Evolutionary conservation across 305 asterid species (phyloP).

Genomic region (Fraxinus ornus): DNA sequence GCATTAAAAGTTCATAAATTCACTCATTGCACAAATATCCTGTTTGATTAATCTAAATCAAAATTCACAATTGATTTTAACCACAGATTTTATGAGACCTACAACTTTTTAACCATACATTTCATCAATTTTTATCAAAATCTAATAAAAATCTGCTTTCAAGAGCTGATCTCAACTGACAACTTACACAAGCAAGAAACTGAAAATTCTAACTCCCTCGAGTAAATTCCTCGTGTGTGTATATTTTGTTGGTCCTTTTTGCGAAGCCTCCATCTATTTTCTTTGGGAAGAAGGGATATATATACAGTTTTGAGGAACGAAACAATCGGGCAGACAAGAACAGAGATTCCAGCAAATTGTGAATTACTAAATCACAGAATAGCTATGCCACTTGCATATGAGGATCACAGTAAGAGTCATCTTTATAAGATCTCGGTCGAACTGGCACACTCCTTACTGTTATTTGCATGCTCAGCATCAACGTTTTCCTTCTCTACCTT

Average conservation of each 20-base stretch:
- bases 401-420: not conserved
- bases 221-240: not conserved
- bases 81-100: too few relatives aligned
- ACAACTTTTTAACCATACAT: too few relatives aligned
- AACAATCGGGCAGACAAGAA: not conserved
- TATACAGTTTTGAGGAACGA: not conserved
- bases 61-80: too few relatives aligned
- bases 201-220: not conserved
- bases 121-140: too few relatives aligned
- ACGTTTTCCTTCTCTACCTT: conserved; percentile 32
- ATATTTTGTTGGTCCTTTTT: not conserved
- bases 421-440: not conserved
- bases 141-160: too few relatives aligned
- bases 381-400: not conserved
- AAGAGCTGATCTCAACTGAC: not conserved
- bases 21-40: not conserved
- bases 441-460: conserved; percentile 23
- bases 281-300: not conserved
- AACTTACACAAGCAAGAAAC: not conserved
- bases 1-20: not conserved
- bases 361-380: not conserved
- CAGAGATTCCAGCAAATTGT: not conserved
- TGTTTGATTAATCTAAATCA: too few relatives aligned
- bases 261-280: not conserved
- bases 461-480: conserved; percentile 23